Base-by-base conservation (phyloP, 768 basidiomycete genomes). In the Tulasnella sp. region DNA sequence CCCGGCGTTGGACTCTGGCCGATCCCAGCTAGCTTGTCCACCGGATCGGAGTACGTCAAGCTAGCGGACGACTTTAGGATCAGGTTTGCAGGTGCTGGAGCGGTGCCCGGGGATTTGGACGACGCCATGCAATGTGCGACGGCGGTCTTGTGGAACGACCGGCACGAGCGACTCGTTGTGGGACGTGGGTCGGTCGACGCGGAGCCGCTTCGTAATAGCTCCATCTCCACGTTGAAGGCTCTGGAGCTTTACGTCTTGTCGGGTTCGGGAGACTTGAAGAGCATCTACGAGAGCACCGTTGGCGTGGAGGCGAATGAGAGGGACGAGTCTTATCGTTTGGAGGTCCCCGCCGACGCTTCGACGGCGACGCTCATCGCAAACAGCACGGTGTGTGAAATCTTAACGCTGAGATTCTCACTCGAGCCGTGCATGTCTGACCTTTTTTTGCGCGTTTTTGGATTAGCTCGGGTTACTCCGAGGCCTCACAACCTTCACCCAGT, bases 401-500 rank as follows among this genome's bases (percentile, higher is more conserved):
- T n/a, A n/a, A n/a, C n/a, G n/a, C n/a, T n/a, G n/a, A n/a, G n/a
- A n/a, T n/a, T n/a, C n/a, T n/a, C n/a, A n/a, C n/a, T n/a, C n/a
- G n/a, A n/a, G n/a, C n/a, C n/a, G 9, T 5, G 37, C 32, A 40
- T 67, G 19, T n/a, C 47, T 52, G 4, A 52, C 47, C 4, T 52
- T 6, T 1, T 52, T 52, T 2, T 22, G 1, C 26, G n/a, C n/a
- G n/a, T n/a, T 8, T 9, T 7, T 11, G 17, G n/a, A 26, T 16
- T 52, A 72, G 70, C 39, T 72, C 14, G 91, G 91, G 0, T 78
- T 92, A 26, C 84, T 88, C 71, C 81, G 91, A 69, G 92, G 91
- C 2, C 79, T 93, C 73, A 88, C 89, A n/a, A 92, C 90, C 0
- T 93, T 94, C 78, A 81, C 82, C 36, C 89, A 89, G 77, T 80